phyloP scores from a whole-genome alignment of 306 rosid species.

The Macrotyloma uniflorum region DNA sequence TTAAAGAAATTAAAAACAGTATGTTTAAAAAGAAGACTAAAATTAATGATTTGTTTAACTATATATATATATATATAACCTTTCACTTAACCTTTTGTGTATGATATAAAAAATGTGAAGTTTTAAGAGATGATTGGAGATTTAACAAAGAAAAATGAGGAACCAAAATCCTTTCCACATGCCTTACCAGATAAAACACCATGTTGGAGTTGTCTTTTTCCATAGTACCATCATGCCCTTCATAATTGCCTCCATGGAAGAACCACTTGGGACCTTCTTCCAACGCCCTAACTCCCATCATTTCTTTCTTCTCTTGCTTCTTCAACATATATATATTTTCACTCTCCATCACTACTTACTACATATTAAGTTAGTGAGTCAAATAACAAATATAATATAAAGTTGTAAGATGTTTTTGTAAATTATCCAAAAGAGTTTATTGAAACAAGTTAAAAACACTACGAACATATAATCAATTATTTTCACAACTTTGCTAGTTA shows the following conservation, averaged over 20 bases:
- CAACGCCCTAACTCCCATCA: not conserved
- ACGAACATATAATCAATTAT: no score
- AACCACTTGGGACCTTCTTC: not conserved
- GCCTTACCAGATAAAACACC: not conserved
- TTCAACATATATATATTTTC: not conserved
- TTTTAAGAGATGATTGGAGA: not conserved
- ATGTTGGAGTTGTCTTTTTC: not conserved
- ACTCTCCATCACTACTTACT: not conserved
- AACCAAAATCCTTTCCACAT: not conserved
- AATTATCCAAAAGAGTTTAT: no score
- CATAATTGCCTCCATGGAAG: not conserved
- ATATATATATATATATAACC: no score
- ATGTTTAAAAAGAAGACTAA: no score
- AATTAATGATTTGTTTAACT: no score
- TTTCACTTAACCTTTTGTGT: not conserved
- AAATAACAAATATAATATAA: no score
- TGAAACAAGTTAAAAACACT: no score
- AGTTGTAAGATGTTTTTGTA: no score
- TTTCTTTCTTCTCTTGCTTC: constrained; percentile 7
- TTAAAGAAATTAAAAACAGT: no score
- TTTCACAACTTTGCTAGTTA: no score
- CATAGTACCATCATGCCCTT: not conserved
- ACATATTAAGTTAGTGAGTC: no score
- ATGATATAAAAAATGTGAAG: not conserved
- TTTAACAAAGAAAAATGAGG: not conserved